These are phyloP conservation scores for Fragilaria crotonensis DNA, from an alignment of 108 stramenopile genomes.

Conservation along the genomic window DNA sequence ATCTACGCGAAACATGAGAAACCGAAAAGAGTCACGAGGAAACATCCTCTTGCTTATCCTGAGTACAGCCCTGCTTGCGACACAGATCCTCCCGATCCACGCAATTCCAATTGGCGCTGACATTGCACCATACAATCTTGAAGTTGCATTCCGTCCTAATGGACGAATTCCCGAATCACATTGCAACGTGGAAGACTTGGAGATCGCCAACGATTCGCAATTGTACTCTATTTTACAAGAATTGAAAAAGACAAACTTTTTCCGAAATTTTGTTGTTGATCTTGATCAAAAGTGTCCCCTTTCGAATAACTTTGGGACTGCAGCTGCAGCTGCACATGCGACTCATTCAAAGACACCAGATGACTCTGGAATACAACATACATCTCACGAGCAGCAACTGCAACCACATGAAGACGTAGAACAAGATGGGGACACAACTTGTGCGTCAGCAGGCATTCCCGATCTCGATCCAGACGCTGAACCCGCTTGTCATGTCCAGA, in stretches of 20 bases:
- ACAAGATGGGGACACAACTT: constrained; percentile 13
- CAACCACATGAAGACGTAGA: not conserved
- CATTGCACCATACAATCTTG: not conserved
- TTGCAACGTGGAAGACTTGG: constrained; percentile 82
- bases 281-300: constrained; percentile 69
- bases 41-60: too few relatives aligned
- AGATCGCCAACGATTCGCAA: constrained; percentile 82
- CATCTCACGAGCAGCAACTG: not conserved
- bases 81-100: too few relatives aligned
- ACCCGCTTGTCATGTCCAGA: constrained; percentile 52
- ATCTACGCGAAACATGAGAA: too few relatives aligned
- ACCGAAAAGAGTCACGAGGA: too few relatives aligned
- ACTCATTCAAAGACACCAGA: not conserved
- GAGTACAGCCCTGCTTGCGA: too few relatives aligned
- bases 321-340: not conserved
- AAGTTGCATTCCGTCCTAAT: not conserved
- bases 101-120: too few relatives aligned
- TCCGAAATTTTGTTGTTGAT: constrained; percentile 77
- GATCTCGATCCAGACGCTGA: constrained; percentile 77
- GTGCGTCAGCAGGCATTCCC: constrained; percentile 28
- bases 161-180: constrained; percentile 68
- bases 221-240: constrained; percentile 71
- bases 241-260: constrained; percentile 63
- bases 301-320: not conserved
- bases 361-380: not conserved